Conservation (phyloP, 495 filamentous ascomycete species). For the Viridothelium virens region DNA sequence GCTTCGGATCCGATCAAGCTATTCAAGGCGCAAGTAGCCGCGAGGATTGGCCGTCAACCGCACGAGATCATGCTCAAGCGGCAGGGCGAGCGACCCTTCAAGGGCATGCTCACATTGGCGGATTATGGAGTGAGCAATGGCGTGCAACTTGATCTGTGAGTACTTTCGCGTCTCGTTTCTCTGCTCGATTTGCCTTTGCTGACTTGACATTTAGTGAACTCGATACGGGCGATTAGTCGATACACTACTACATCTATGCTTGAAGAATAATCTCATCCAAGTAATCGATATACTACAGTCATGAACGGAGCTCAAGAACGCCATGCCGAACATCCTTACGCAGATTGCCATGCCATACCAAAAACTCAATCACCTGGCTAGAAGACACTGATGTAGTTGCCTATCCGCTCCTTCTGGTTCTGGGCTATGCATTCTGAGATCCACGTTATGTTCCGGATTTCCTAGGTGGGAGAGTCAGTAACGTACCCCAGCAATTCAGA, state of each 20-base stretch:
- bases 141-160: conserved; percentile 73
- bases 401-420: conserved; percentile 98
- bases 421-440: conserved; percentile 99
- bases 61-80: conserved; percentile 87
- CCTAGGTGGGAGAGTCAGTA: conserved; percentile 47
- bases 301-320: background rate
- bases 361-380: conserved; percentile 32
- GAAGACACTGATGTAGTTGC: conserved; percentile 97
- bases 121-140: conserved; percentile 88
- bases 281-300: conserved; percentile 3
- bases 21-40: conserved; percentile 86
- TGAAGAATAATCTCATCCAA: background rate
- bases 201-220: conserved; percentile 15
- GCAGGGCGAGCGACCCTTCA: conserved; percentile 86
- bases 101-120: conserved; percentile 73
- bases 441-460: conserved; percentile 99
- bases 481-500: conserved; percentile 16
- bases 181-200: background rate
- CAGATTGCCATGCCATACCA: background rate
- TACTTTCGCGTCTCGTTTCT: conserved; percentile 17
- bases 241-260: background rate
- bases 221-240: conserved; percentile 26
- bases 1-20: conserved; percentile 67
- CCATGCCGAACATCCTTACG: background rate
- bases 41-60: conserved; percentile 73